Percentiles rank a stretch among this genome's conserved stretches.
Conservation (phyloP, 164 flowering plant genomes). For the Warburgia ugandensis region DNA sequence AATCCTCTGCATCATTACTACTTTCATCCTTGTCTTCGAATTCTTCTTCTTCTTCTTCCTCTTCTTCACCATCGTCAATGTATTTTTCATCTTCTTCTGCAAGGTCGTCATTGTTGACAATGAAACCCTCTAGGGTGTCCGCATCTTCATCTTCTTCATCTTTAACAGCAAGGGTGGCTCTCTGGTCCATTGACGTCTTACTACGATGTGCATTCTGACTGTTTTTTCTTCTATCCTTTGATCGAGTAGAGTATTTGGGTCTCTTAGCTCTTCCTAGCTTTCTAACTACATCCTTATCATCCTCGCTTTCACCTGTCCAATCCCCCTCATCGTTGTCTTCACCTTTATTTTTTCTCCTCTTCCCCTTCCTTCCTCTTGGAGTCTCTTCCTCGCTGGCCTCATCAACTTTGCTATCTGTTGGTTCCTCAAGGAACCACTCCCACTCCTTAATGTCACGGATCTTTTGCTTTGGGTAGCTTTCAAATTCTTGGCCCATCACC, state of each 20-base stretch:
- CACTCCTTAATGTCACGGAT: slow-evolving; percentile 47
- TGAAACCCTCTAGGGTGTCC: slow-evolving; percentile 76
- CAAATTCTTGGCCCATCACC: slow-evolving; percentile 73
- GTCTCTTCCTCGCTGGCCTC: slow-evolving; percentile 15
- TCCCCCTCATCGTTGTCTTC: slow-evolving; percentile 48
- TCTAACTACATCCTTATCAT: slow-evolving; percentile 31
- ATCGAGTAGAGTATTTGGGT: slow-evolving; percentile 47
- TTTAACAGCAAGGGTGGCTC: slow-evolving; percentile 6
- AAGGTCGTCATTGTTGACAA: slow-evolving; percentile 48
- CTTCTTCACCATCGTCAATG: slow-evolving; percentile 32
- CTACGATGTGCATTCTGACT: slow-evolving; percentile 7
- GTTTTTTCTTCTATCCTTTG: slow-evolving; percentile 31
- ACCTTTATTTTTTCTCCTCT: slow-evolving; percentile 28
- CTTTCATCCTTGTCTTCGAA: slow-evolving; percentile 23
- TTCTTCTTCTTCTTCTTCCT: slow-evolving; percentile 42
- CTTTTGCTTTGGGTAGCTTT: slow-evolving; percentile 42
- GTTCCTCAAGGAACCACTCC: slow-evolving; percentile 80
- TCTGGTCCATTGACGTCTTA: slow-evolving; percentile 12
- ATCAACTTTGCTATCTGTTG: slow-evolving; percentile 36
- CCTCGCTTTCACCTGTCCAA: slow-evolving; percentile 71
- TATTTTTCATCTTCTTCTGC: slow-evolving; percentile 28
- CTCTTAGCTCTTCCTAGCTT: slow-evolving; percentile 29
- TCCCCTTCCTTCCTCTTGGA: slow-evolving; percentile 10
- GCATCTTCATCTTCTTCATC: slow-evolving; percentile 54
- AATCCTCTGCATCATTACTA: slow-evolving; percentile 3